Evolutionary conservation across 345 rosid species (phyloP).

Genomic region (Citrus trifoliata): DNA sequence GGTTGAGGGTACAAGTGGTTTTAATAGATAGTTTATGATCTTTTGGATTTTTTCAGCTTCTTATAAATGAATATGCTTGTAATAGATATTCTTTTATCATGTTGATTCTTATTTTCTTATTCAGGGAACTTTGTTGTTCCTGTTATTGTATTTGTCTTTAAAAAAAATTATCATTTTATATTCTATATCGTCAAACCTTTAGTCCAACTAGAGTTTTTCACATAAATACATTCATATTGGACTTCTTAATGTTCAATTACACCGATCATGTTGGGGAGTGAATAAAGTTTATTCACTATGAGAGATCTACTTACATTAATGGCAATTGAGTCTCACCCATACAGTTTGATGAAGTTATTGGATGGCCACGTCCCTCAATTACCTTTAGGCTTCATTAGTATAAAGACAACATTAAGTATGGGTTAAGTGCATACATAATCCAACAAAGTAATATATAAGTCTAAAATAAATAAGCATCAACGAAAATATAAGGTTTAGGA

Average conservation of each 20-base stretch:
- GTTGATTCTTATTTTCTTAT: neutral
- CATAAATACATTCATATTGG: neutral
- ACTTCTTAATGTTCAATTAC: neutral
- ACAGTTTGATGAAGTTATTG: neutral
- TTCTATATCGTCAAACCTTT: neutral
- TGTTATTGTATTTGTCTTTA: neutral
- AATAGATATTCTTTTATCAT: neutral
- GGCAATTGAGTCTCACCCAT: neutral
- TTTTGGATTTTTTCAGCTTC: neutral
- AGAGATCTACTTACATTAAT: neutral
- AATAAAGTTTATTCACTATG: neutral
- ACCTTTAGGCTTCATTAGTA: no score
- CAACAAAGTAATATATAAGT: no score
- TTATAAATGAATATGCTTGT: neutral
- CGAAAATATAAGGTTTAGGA: no score
- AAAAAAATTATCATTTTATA: no score
- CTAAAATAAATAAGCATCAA: no score
- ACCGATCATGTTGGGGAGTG: neutral
- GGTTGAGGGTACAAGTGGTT: conserved; percentile 61
- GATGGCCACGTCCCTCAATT: neutral
- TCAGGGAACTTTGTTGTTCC: neutral
- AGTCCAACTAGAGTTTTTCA: neutral
- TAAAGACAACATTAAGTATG: no score
- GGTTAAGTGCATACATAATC: no score
- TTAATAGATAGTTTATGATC: conserved; percentile 42